Base-by-base conservation (phyloP, 257 asterid species). In the Jacaranda copaia region DNA sequence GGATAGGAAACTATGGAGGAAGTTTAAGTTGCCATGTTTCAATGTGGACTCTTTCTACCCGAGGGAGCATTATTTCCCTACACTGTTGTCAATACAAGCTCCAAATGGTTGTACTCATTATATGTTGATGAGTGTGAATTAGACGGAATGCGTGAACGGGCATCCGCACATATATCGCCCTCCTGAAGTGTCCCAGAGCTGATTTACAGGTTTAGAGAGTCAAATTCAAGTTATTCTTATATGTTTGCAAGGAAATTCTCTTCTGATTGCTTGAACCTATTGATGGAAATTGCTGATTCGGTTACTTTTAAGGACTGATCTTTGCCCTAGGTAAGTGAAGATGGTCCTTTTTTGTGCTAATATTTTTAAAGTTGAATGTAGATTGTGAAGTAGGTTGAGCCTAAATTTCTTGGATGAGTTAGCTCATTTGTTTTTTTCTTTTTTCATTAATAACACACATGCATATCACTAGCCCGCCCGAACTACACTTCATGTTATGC, bases 41-140 rank as follows among this genome's bases (percentile, higher is more conserved):
- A 87, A 89, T 61, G 83, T 87, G 3, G 84, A 89, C 15, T 85
- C 90, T 56, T 91, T 96, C 82, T 91, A 89, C 58, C 96, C 97
- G 0, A 96, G 89, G 59, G 97, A 91, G 74, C 97, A 91, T 71
- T 91, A 91, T 81, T 89, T 91, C 78, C 97, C 97, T 15, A 91
- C 97, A 0, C 78, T 91, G 65, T 53, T 91, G 58, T 85, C 96
- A 25, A 89, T 89, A 96, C 81, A 63, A 73, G 96, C 89, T 86
- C 83, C 84, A 2, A 77, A 85, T 4, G 90, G 93, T 15, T 88
- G 93, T 53, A 73, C 89, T 2, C 66, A 57, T 3, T 87, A 78
- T 59, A 88, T 93, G 68, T 72, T 89, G 77, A 91, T 96, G 15
- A 78, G 90, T 76, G 96, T 91, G 39, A 91, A 91, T 81, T 91